A percentile compares a stretch with the other conserved stretches of the same genome.
phyloP scores from a whole-genome alignment of 768 basidiomycete species.

The Suillus paluster region DNA sequence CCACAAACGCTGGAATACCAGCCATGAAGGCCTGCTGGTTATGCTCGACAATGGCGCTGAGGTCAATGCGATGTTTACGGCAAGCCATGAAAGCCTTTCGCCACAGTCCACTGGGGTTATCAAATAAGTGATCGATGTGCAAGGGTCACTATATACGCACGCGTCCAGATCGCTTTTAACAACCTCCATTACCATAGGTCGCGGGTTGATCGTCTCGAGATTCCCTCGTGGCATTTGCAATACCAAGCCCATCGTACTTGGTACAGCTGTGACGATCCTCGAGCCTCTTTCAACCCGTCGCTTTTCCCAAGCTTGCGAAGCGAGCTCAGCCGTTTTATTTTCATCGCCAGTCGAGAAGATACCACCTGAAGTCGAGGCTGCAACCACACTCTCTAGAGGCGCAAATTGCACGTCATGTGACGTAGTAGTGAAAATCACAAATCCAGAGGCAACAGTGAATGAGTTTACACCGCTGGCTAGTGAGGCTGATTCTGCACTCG shows the following conservation, averaged over 20 bases:
- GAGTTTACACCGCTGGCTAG: conserved; percentile 69
- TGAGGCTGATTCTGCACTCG: conserved; percentile 29
- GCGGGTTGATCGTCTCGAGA: conserved; percentile 92
- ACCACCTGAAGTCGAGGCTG: conserved; percentile 13
- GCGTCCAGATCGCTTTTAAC: conserved; percentile 74
- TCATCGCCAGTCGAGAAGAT: conserved; percentile 34
- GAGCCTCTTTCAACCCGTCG: conserved; percentile 90
- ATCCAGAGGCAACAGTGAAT: conserved; percentile 71
- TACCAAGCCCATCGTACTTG: conserved; percentile 86
- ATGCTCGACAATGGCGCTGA: conserved; percentile 87
- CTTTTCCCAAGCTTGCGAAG: conserved; percentile 56
- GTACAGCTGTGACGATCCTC: conserved; percentile 84
- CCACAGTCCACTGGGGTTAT: conserved; percentile 65
- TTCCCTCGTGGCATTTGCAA: conserved; percentile 99
- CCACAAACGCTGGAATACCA: conserved; percentile 68
- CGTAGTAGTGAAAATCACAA: conserved; percentile 84
- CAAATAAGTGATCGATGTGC: background rate
- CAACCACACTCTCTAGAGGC: conserved; percentile 44
- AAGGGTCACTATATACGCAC: conserved; percentile 49
- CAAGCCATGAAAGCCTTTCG: conserved; percentile 89
- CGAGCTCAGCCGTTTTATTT: conserved; percentile 17
- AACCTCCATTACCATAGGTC: conserved; percentile 87
- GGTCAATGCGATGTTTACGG: conserved; percentile 91
- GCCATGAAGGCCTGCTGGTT: conserved; percentile 68
- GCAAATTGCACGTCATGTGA: conserved; percentile 82